phyloP scores from a whole-genome alignment of 2,329 filamentous ascomycete species.

The Aspergillus hortae region DNA sequence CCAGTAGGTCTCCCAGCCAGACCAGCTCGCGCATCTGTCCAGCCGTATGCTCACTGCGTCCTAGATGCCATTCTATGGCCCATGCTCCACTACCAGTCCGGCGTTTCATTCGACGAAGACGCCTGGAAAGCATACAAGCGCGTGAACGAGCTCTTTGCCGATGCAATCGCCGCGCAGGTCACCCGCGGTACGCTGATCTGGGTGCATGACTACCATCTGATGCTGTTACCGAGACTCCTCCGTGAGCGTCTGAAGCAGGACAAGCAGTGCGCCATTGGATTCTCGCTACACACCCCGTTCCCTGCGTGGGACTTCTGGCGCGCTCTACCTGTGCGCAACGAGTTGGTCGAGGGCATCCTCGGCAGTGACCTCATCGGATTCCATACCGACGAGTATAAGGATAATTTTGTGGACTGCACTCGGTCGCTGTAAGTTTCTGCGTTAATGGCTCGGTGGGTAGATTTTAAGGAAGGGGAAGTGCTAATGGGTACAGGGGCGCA shows the following conservation, averaged over 20 bases:
- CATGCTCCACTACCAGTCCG: slow-evolving; percentile 92
- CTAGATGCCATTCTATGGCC: slow-evolving; percentile 93
- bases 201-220: slow-evolving; percentile 95
- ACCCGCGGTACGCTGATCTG: slow-evolving; percentile 86
- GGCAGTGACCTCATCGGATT: slow-evolving; percentile 93
- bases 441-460: not conserved
- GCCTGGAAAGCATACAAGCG: slow-evolving; percentile 85
- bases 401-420: slow-evolving; percentile 86
- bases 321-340: slow-evolving; percentile 81
- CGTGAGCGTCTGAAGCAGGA: slow-evolving; percentile 65
- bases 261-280: slow-evolving; percentile 87
- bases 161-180: slow-evolving; percentile 74
- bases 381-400: slow-evolving; percentile 94
- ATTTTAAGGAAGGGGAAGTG: not conserved
- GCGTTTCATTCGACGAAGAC: slow-evolving; percentile 87
- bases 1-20: slow-evolving; percentile 58
- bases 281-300: slow-evolving; percentile 94
- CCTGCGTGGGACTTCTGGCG: slow-evolving; percentile 90
- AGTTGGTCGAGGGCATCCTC: slow-evolving; percentile 75
- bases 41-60: not conserved
- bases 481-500: slow-evolving; percentile 27
- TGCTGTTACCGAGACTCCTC: slow-evolving; percentile 89
- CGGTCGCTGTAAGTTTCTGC: slow-evolving; percentile 63
- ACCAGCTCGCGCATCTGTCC: not conserved
- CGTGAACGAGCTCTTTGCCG: slow-evolving; percentile 84